Percentiles rank a stretch among this genome's conserved stretches.
Conservation (phyloP, 371 early-diverging fungal genomes). For the Globomyces sp. region DNA sequence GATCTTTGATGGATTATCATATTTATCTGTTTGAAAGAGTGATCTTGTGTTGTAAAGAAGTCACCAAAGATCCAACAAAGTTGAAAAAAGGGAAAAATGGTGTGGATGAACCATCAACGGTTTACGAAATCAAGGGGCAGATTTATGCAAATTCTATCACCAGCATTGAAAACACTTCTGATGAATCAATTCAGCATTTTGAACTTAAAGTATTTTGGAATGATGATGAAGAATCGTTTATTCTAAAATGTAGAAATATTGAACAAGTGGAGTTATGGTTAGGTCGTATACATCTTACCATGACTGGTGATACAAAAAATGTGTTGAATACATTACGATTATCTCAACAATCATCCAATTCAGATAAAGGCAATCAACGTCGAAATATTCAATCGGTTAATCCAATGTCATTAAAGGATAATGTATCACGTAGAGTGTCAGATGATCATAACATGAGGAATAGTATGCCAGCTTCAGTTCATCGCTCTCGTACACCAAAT, state of each 20-base stretch:
- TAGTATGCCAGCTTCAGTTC: conserved; percentile 10
- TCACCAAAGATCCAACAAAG: conserved; percentile 35
- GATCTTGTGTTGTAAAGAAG: conserved; percentile 77
- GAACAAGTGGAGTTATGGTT: conserved; percentile 92
- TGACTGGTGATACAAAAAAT: conserved; percentile 6
- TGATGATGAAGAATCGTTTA: conserved; percentile 77
- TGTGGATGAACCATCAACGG: background rate
- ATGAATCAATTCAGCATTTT: conserved; percentile 51
- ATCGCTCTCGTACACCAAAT: conserved; percentile 1
- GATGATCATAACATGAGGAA: conserved; percentile 6
- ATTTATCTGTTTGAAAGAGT: conserved; percentile 88
- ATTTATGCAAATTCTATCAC: conserved; percentile 76
- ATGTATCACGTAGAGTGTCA: background rate
- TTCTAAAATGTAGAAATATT: conserved; percentile 78
- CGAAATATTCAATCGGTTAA: conserved; percentile 10
- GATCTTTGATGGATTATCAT: conserved; percentile 71
- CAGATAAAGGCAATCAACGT: background rate
- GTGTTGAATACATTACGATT: background rate
- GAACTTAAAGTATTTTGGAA: conserved; percentile 70
- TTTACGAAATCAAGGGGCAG: conserved; percentile 67
- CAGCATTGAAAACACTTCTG: conserved; percentile 69
- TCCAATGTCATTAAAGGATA: conserved; percentile 8
- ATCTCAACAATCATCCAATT: background rate
- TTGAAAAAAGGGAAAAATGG: conserved; percentile 32
- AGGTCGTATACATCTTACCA: conserved; percentile 34